These are phyloP conservation scores for Salix suchowensis DNA, from an alignment of 345 rosid species.

Conservation along the genomic window DNA sequence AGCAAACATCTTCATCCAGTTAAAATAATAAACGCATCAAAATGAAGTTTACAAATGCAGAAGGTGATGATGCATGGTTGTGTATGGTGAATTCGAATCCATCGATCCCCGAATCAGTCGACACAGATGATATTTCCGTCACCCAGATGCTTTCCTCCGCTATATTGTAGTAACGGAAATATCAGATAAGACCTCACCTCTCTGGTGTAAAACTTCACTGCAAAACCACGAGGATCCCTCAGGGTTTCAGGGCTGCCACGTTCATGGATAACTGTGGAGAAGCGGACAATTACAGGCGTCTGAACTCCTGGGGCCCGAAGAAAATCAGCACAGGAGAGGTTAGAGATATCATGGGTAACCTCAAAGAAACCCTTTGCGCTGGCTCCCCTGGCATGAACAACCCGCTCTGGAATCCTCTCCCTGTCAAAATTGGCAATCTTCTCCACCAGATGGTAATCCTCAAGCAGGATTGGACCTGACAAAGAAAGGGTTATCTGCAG, in stretches of 20 bases:
- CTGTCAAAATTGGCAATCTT: constrained; percentile 90
- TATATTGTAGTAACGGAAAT: not conserved
- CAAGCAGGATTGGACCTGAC: constrained; percentile 87
- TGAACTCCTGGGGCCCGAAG: constrained; percentile 89
- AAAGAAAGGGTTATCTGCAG: not conserved
- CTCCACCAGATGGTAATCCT: constrained; percentile 94
- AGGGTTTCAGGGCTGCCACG: constrained; percentile 99
- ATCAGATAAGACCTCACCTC: constrained; percentile 49
- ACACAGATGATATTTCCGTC: not conserved
- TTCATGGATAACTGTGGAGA: constrained; percentile 96
- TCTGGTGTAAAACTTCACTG: constrained; percentile 94
- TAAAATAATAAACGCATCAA: not conserved
- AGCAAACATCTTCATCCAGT: not conserved
- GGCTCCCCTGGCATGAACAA: constrained; percentile 97
- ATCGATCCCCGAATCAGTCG: not conserved
- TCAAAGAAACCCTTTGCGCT: constrained; percentile 99
- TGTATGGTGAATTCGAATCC: not conserved
- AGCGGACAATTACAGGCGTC: constrained; percentile 93
- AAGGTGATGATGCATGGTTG: not conserved
- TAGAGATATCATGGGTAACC: constrained; percentile 83
- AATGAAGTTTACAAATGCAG: not conserved
- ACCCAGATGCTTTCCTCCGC: not conserved
- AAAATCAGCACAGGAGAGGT: constrained; percentile 84
- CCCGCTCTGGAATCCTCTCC: constrained; percentile 95
- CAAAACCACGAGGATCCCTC: constrained; percentile 96